Conservation (phyloP, 148 eudicot genomes). For the Drosera capensis region DNA sequence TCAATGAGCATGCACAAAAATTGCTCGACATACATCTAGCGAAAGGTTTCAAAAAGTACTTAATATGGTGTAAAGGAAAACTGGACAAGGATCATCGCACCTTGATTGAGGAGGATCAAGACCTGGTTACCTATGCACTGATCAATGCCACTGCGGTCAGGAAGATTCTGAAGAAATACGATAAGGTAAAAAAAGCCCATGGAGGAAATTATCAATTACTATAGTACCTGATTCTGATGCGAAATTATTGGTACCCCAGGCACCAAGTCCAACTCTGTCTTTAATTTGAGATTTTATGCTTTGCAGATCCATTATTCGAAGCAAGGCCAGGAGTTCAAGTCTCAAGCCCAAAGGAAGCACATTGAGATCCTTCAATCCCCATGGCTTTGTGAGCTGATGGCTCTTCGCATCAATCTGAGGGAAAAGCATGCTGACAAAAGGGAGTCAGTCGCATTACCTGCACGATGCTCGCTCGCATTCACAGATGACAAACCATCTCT, state of each 20-base stretch:
- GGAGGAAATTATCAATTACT: neutral
- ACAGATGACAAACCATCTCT: conserved; percentile 59
- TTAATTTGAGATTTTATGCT: neutral
- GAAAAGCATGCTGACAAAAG: conserved; percentile 25
- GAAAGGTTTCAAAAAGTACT: conserved; percentile 55
- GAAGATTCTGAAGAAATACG: conserved; percentile 84
- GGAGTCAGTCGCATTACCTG: conserved; percentile 29
- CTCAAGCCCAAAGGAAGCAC: conserved; percentile 76
- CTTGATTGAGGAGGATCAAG: conserved; percentile 61
- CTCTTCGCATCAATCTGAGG: conserved; percentile 69
- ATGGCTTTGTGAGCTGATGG: conserved; percentile 94
- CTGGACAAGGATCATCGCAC: conserved; percentile 30
- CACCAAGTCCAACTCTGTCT: neutral
- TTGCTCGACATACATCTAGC: conserved; percentile 70
- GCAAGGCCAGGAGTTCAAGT: conserved; percentile 86
- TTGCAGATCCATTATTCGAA: conserved; percentile 69
- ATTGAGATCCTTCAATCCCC: conserved; percentile 95
- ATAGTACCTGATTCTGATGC: neutral
- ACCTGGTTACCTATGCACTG: conserved; percentile 67
- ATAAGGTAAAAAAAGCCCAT: conserved; percentile 40
- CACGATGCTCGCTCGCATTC: conserved; percentile 50
- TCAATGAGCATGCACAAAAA: conserved; percentile 63
- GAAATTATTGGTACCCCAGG: neutral
- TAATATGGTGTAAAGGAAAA: conserved; percentile 51
- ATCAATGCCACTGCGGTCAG: conserved; percentile 82